Conservation (phyloP, 805 yeast genomes). For the Kazachstania taianensis region DNA sequence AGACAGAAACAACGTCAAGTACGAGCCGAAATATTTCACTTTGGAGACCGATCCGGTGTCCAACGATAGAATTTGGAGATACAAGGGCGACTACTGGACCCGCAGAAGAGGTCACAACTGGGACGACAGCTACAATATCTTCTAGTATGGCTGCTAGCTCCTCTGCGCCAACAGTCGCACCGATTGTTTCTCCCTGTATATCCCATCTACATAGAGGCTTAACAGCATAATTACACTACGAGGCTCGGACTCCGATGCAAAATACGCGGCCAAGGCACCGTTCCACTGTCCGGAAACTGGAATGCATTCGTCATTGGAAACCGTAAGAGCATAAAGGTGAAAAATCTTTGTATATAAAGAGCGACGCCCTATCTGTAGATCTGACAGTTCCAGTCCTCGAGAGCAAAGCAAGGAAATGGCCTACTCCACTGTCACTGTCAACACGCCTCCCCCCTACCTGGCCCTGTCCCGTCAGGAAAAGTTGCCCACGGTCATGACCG, state of each 20-base stretch:
- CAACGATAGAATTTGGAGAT: constrained; percentile 65
- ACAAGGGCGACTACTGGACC: constrained; percentile 65
- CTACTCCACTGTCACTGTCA: constrained; percentile 12
- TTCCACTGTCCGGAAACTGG: too few relatives aligned
- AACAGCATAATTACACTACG: too few relatives aligned
- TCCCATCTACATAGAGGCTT: background rate
- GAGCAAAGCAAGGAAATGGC: too few relatives aligned
- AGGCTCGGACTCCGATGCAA: too few relatives aligned
- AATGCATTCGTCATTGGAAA: too few relatives aligned
- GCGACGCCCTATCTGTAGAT: too few relatives aligned
- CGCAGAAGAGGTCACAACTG: constrained; percentile 46
- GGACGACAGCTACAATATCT: constrained; percentile 47
- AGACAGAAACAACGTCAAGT: constrained; percentile 42
- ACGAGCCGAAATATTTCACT: constrained; percentile 65
- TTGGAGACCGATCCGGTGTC: constrained; percentile 68
- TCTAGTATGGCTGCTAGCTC: too few relatives aligned
- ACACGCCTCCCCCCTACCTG: constrained; percentile 27
- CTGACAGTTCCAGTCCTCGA: too few relatives aligned
- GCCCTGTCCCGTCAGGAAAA: constrained; percentile 18
- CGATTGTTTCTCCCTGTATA: background rate
- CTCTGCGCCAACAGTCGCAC: too few relatives aligned
- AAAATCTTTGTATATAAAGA: too few relatives aligned
- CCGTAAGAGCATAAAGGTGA: too few relatives aligned
- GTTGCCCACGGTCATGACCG: constrained; percentile 35
- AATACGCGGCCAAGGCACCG: too few relatives aligned